Conservation (phyloP, 2,329 filamentous ascomycete genomes). For the Plenodomus lindquistii region DNA sequence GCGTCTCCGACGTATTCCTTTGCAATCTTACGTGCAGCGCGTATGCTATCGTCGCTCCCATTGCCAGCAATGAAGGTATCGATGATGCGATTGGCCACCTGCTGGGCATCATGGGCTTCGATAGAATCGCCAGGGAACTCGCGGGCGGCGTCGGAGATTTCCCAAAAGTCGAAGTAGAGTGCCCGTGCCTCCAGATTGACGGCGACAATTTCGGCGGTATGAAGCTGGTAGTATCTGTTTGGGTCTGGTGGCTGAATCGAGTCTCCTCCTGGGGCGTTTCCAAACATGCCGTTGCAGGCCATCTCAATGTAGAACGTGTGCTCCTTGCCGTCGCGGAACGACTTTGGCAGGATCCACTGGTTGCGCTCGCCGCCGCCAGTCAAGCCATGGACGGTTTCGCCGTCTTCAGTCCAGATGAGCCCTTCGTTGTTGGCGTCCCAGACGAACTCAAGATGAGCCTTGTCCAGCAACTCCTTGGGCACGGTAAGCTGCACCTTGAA, state of each 20-base stretch:
- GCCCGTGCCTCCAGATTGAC: conserved; percentile 84
- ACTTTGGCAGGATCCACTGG: conserved; percentile 87
- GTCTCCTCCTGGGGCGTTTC: conserved; percentile 82
- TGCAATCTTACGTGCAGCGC: conserved; percentile 80
- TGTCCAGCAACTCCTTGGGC: conserved; percentile 70
- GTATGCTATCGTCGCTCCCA: conserved; percentile 72
- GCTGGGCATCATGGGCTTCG: conserved; percentile 83
- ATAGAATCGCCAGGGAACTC: conserved; percentile 89
- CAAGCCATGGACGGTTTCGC: conserved; percentile 87
- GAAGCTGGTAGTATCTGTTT: conserved; percentile 78
- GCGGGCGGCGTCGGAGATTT: conserved; percentile 86
- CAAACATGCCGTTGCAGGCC: conserved; percentile 99
- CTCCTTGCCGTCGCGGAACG: conserved; percentile 80
- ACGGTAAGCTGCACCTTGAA: conserved; percentile 83
- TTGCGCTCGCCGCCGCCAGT: conserved; percentile 86
- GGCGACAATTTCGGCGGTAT: conserved; percentile 81
- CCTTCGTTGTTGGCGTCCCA: conserved; percentile 97
- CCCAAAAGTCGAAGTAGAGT: conserved; percentile 92
- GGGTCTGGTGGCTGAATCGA: conserved; percentile 85
- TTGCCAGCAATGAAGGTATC: conserved; percentile 83
- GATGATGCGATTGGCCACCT: conserved; percentile 85
- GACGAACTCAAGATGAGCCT: conserved; percentile 87
- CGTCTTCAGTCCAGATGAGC: conserved; percentile 89
- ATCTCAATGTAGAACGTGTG: conserved; percentile 96
- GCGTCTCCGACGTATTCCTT: conserved; percentile 80